phyloP scores from a whole-genome alignment of 768 basidiomycete species.

The Mycena venus region DNA sequence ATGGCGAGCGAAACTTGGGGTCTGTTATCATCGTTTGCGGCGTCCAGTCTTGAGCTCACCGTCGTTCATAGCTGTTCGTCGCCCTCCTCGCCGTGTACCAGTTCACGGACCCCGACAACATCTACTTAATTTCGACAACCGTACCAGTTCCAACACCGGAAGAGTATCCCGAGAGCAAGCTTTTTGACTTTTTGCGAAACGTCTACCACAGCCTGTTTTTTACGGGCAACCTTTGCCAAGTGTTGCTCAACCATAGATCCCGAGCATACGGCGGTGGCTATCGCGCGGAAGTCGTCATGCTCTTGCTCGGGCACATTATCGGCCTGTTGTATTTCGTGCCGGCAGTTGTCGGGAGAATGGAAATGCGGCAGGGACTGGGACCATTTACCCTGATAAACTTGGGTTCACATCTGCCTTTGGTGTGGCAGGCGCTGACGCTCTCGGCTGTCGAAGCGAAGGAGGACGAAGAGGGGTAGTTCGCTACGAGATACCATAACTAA shows the following conservation, averaged over 20 bases:
- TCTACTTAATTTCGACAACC: conserved; percentile 5
- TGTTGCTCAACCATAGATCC: conserved; percentile 39
- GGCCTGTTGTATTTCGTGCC: conserved; percentile 18
- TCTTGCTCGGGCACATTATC: neutral
- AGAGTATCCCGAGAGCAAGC: neutral
- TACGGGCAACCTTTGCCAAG: conserved; percentile 36
- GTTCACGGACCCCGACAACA: neutral
- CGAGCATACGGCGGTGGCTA: conserved; percentile 42
- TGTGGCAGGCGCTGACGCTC: conserved; percentile 27
- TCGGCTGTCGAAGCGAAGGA: neutral
- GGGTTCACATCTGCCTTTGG: neutral
- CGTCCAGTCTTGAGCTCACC: conserved; percentile 14
- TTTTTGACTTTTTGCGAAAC: neutral
- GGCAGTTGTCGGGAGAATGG: conserved; percentile 12
- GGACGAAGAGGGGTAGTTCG: conserved; percentile 13
- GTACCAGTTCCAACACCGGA: neutral
- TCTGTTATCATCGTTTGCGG: neutral
- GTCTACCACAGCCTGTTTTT: neutral
- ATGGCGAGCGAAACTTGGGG: conserved; percentile 15
- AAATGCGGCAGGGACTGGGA: conserved; percentile 19
- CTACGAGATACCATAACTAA: neutral
- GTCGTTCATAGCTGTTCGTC: conserved; percentile 14
- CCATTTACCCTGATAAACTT: neutral
- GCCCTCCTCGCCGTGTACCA: neutral
- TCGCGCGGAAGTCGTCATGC: conserved; percentile 8